These are phyloP conservation scores for Blastobotrys robertii DNA, from an alignment of 805 yeast species.

Conservation along the genomic window DNA sequence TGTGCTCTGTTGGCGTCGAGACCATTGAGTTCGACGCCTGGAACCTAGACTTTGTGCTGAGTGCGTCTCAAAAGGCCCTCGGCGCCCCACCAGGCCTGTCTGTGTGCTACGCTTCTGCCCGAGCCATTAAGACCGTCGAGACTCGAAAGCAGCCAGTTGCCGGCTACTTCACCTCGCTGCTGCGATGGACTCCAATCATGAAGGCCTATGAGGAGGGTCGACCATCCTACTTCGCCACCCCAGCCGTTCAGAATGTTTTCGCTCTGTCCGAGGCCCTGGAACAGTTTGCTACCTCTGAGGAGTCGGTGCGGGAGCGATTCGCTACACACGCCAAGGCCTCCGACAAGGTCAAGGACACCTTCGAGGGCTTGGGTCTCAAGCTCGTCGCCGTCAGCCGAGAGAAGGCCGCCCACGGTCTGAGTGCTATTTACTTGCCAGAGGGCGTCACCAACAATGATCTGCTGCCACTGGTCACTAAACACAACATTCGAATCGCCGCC, in stretches of 20 bases:
- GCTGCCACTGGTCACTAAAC: conserved; percentile 43
- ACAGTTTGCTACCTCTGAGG: conserved; percentile 42
- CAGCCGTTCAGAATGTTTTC: conserved; percentile 80
- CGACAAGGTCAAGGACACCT: conserved; percentile 49
- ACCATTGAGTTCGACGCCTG: conserved; percentile 74
- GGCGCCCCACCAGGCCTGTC: conserved; percentile 93
- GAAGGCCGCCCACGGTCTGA: conserved; percentile 78
- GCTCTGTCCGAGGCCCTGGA: conserved; percentile 69
- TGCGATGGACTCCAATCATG: conserved; percentile 86
- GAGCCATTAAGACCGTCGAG: conserved; percentile 63
- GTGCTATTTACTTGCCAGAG: conserved; percentile 78
- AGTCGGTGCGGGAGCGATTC: conserved; percentile 49
- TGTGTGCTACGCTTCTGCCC: conserved; percentile 60
- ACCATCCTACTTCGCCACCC: conserved; percentile 89
- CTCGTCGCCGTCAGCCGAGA: conserved; percentile 50
- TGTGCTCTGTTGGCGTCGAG: conserved; percentile 90
- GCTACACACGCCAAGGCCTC: conserved; percentile 54
- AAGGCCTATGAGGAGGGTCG: conserved; percentile 71
- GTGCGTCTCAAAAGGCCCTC: conserved; percentile 93
- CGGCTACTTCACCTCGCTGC: conserved; percentile 59
- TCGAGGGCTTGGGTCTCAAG: conserved; percentile 53
- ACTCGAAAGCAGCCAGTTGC: conserved; percentile 34
- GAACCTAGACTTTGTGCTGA: conserved; percentile 80
- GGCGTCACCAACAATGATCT: conserved; percentile 61
- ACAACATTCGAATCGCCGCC: conserved; percentile 75